Evolutionary conservation across 495 filamentous ascomycete species (phyloP).

Genomic region (Aspergillus carlsbadensis): DNA sequence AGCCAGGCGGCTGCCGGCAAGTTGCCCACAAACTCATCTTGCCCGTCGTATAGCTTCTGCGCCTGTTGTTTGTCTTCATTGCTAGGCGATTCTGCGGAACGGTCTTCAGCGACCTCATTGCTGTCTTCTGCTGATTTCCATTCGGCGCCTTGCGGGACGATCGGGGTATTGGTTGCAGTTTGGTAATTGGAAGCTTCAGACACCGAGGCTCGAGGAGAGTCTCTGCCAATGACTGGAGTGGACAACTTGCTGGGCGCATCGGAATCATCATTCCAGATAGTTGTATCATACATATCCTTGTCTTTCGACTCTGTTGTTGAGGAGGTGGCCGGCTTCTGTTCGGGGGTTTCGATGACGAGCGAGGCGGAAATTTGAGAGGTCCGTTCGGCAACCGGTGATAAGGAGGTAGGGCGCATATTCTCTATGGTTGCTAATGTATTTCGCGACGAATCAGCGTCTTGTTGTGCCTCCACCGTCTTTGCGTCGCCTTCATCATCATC

Average conservation of each 20-base stretch:
- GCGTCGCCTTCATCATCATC: slow-evolving; percentile 7
- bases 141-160: slow-evolving; percentile 30
- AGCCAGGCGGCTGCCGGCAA: slow-evolving; percentile 85
- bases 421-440: slow-evolving; percentile 21
- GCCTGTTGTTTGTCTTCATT: slow-evolving; percentile 67
- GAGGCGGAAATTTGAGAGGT: slow-evolving; percentile 28
- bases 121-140: slow-evolving; percentile 21
- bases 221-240: slow-evolving; percentile 40
- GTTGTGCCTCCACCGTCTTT: slow-evolving; percentile 8
- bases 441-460: slow-evolving; percentile 16
- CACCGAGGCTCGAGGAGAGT: slow-evolving; percentile 34
- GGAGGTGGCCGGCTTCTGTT: slow-evolving; percentile 16
- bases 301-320: slow-evolving; percentile 20
- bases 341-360: slow-evolving; percentile 12
- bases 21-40: slow-evolving; percentile 74
- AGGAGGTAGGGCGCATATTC: slow-evolving; percentile 16
- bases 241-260: slow-evolving; percentile 31
- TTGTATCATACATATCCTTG: slow-evolving; percentile 31
- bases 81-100: slow-evolving; percentile 41
- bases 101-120: slow-evolving; percentile 24
- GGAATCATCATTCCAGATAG: slow-evolving; percentile 37
- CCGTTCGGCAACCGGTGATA: slow-evolving; percentile 34
- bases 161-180: slow-evolving; percentile 46
- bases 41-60: slow-evolving; percentile 79
- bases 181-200: slow-evolving; percentile 48